Percentiles rank a stretch among this genome's conserved stretches.
These are phyloP conservation scores for Phycomyces blakesleeanus DNA, from an alignment of 192 early-diverging fungal species.

Conservation along the genomic window DNA sequence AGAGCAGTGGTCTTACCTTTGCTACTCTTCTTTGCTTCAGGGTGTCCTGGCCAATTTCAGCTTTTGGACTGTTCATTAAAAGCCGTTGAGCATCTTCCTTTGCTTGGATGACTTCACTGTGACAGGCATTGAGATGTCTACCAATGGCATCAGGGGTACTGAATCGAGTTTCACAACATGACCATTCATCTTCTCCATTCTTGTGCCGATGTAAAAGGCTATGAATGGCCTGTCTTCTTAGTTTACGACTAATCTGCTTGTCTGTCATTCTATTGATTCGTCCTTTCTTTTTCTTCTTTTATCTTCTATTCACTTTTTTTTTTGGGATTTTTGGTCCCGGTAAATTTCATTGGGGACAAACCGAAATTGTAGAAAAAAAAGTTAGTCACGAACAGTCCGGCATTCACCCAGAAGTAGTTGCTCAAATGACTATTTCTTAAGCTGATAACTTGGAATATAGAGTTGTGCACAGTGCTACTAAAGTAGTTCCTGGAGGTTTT, in stretches of 20 bases:
- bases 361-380: no score
- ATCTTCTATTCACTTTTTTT: background rate
- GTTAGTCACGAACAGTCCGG: no score
- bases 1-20: slow-evolving; percentile 22
- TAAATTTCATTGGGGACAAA: no score
- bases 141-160: background rate
- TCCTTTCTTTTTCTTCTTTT: background rate
- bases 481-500: no score
- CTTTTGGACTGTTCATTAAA: slow-evolving; percentile 3
- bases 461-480: no score
- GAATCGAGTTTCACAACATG: slow-evolving; percentile 1
- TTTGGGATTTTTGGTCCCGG: no score
- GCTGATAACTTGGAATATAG: no score
- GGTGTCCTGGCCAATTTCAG: background rate
- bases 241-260: background rate
- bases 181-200: background rate
- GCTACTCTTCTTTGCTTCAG: slow-evolving; percentile 13
- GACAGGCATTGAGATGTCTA: slow-evolving; percentile 4
- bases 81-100: background rate
- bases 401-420: no score
- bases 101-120: background rate
- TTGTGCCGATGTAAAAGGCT: slow-evolving; percentile 5
- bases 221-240: slow-evolving; percentile 9
- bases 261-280: background rate
- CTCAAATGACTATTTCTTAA: no score